Conservation (phyloP, 169 alveolate species). For the Plasmodium falciparum region DNA sequence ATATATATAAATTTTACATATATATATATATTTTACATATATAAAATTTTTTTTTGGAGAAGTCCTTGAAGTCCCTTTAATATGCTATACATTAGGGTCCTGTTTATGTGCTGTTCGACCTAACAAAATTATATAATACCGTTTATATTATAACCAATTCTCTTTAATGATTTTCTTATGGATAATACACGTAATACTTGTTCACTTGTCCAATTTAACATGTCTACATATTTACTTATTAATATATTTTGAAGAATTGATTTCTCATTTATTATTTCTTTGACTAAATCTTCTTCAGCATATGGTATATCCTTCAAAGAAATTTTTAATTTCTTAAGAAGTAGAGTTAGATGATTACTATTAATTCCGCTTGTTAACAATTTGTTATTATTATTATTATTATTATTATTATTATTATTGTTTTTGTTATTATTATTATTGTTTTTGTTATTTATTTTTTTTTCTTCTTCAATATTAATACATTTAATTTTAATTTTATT, state of each 20-base stretch:
- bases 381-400: neutral
- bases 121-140: slow-evolving; percentile 1
- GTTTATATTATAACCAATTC: slow-evolving; percentile 16
- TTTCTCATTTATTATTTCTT: slow-evolving; percentile 47
- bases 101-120: neutral
- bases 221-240: slow-evolving; percentile 32
- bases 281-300: slow-evolving; percentile 54
- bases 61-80: neutral
- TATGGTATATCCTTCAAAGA: slow-evolving; percentile 36
- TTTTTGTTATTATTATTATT: neutral
- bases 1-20: too few relatives aligned
- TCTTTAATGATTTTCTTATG: slow-evolving; percentile 31
- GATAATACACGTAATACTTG: slow-evolving; percentile 48
- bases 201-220: slow-evolving; percentile 43
- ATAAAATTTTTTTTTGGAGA: neutral
- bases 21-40: neutral
- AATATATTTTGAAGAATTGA: slow-evolving; percentile 34
- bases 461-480: neutral
- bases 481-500: slow-evolving; percentile 20
- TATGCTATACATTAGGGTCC: neutral
- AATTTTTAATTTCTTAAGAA: slow-evolving; percentile 26
- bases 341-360: neutral
- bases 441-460: neutral
- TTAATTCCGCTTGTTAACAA: too few relatives aligned
- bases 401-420: neutral